Conservation (phyloP, 2,329 filamentous ascomycete genomes). For the Aaosphaeria arxii region DNA sequence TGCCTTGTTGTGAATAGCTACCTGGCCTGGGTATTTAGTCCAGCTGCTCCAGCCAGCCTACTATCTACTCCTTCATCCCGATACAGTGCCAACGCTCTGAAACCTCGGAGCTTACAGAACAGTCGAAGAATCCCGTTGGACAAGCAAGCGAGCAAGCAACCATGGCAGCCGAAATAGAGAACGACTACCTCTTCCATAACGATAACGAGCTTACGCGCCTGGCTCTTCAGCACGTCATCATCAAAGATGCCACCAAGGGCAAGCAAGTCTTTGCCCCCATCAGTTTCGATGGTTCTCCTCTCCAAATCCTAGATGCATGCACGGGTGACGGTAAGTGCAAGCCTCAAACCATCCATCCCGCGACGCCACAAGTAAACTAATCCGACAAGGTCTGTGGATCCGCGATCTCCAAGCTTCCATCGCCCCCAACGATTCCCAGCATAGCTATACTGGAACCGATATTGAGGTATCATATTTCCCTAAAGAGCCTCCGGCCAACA, state of each 20-base stretch:
- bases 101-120: no score
- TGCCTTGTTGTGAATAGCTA: no score
- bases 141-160: neutral
- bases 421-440: neutral
- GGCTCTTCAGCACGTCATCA: slow-evolving; percentile 1
- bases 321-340: slow-evolving; percentile 1
- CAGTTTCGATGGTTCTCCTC: neutral
- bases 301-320: slow-evolving; percentile 3
- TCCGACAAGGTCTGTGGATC: neutral
- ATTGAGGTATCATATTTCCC: neutral
- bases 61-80: no score
- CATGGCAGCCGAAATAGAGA: neutral
- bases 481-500: neutral
- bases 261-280: slow-evolving; percentile 5
- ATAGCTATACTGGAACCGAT: neutral
- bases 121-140: no score
- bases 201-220: slow-evolving; percentile 2
- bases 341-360: neutral
- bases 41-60: no score
- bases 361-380: neutral
- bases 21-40: no score
- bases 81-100: no score
- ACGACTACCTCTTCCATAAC: neutral
- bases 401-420: neutral
- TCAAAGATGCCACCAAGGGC: slow-evolving; percentile 1